Percentiles rank a stretch among this genome's conserved stretches.
Conservation (phyloP, 768 basidiomycete genomes). For the Russula ochroleuca region DNA sequence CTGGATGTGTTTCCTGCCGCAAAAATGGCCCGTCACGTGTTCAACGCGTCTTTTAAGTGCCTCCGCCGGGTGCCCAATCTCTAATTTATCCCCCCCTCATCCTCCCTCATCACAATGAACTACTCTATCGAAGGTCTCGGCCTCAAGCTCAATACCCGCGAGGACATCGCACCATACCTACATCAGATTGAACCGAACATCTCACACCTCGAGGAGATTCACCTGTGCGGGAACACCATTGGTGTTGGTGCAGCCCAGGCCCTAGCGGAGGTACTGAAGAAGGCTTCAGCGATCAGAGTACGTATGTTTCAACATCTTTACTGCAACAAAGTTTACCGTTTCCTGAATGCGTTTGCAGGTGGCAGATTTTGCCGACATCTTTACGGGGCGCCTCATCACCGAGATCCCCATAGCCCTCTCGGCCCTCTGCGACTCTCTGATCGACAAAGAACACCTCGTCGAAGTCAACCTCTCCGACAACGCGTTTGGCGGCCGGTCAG, state of each 20-base stretch:
- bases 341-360: conserved; percentile 54
- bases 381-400: conserved; percentile 91
- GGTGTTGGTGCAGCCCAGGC: conserved; percentile 87
- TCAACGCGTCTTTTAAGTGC: conserved; percentile 7
- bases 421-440: conserved; percentile 84
- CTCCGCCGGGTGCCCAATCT: background rate
- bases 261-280: conserved; percentile 72
- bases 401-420: conserved; percentile 91
- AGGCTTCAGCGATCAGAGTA: conserved; percentile 68
- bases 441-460: conserved; percentile 70
- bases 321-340: background rate
- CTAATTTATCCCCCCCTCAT: conserved; percentile 29
- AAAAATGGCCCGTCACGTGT: conserved; percentile 2
- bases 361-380: conserved; percentile 96
- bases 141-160: conserved; percentile 73
- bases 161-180: conserved; percentile 73
- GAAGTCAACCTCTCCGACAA: conserved; percentile 94
- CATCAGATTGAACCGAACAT: conserved; percentile 54
- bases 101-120: conserved; percentile 25
- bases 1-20: too few species aligned
- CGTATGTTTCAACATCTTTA: conserved; percentile 27
- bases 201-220: conserved; percentile 69
- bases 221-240: conserved; percentile 90
- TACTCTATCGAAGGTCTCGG: conserved; percentile 61
- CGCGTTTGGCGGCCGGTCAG: conserved; percentile 92